Evolutionary conservation across 371 early-diverging fungal species (phyloP), one percentile per base, ranked within the genome.

Genomic region (Chytridium lagenaria): DNA sequence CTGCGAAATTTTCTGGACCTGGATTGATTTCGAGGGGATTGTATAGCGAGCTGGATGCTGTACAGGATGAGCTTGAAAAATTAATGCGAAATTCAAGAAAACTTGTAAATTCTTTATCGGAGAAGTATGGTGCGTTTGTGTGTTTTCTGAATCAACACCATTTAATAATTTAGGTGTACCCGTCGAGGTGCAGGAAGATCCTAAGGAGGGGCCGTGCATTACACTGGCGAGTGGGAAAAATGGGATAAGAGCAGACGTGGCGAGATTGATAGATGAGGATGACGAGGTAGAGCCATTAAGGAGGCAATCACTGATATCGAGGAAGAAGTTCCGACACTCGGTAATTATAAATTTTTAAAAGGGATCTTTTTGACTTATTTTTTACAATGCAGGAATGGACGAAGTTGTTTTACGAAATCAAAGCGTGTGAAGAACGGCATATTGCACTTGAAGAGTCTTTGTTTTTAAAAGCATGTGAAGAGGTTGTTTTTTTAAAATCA

Each of bases 331-430:
- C 49, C 37, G 34, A 23, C 75, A 75, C 39, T n/a, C n/a, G n/a
- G n/a, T n/a, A n/a, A n/a, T n/a, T n/a, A n/a, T n/a, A n/a, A n/a
- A n/a, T n/a, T n/a, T n/a, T n/a, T n/a, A n/a, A n/a, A n/a, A n/a
- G 36, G 36, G 38, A 70, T 75, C 3, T 12, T 33, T 63, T 28
- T 37, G 34, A 31, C 23, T 19, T 28, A 12, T 67, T 68, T 66
- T 31, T 63, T 34, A 37, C 64, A 34, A 7, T 28, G n/a, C 28
- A 78, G 80, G 63, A 52, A 34, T 82, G 82, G 82, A 78, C 77
- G 7, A 22, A 44, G 0, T 50, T 80, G n/a, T 63, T 40, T 40
- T 5, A 50, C 38, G 37, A 61, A 36, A 61, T 40, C 16, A 38
- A 16, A 49, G 26, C 36, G 2, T 40, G 66, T 66, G 66, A 66